These are phyloP conservation scores for Kwoniella newhampshirensis DNA, from an alignment of 768 basidiomycete species.

Conservation along the genomic window DNA sequence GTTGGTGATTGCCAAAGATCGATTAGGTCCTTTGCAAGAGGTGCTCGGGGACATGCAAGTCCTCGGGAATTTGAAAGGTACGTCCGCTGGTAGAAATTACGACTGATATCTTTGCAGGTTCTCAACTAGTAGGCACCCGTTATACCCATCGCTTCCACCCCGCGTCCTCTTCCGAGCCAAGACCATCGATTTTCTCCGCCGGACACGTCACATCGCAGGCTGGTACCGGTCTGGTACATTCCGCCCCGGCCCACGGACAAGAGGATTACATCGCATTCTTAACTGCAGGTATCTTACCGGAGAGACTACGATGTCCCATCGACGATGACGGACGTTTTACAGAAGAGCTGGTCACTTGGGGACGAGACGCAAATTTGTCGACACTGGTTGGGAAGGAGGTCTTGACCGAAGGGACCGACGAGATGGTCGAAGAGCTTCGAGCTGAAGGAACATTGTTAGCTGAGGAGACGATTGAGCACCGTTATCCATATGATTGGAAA, in stretches of 20 bases:
- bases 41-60: conserved; percentile 50
- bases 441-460: conserved; percentile 63
- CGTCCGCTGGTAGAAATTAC: conserved; percentile 4
- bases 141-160: conserved; percentile 67
- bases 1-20: conserved; percentile 54
- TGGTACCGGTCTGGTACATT: conserved; percentile 95
- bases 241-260: conserved; percentile 87
- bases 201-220: conserved; percentile 77
- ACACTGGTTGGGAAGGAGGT: conserved; percentile 69
- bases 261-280: conserved; percentile 82
- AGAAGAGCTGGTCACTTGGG: conserved; percentile 60
- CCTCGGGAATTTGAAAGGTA: conserved; percentile 48
- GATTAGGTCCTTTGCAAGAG: conserved; percentile 48
- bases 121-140: conserved; percentile 61
- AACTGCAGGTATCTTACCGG: conserved; percentile 33
- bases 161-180: conserved; percentile 4
- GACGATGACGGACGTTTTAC: conserved; percentile 73
- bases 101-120: conserved; percentile 46
- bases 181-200: conserved; percentile 63
- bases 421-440: conserved; percentile 64
- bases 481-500: conserved; percentile 96
- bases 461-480: conserved; percentile 72
- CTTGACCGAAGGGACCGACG: conserved; percentile 67
- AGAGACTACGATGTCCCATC: conserved; percentile 74
- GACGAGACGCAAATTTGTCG: conserved; percentile 58